Percentiles rank a stretch among this genome's conserved stretches.
These are phyloP conservation scores for Prunus mongolica DNA, from an alignment of 306 rosid species.

Conservation along the genomic window DNA sequence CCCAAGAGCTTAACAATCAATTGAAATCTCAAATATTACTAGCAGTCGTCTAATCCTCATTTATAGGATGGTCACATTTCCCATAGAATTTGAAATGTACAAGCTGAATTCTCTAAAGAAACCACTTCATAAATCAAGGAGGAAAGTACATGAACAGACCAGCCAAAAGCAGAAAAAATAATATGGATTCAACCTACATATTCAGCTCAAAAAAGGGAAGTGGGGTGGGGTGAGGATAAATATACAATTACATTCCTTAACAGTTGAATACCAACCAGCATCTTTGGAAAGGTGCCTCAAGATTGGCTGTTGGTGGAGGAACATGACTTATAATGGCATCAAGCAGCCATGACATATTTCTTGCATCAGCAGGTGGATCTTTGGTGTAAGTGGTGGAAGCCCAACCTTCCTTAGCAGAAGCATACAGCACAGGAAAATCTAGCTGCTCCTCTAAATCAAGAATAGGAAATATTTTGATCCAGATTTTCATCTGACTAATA, in stretches of 20 bases:
- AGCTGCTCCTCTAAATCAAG: constrained; percentile 82
- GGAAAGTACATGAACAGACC: background rate
- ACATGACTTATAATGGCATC: constrained; percentile 76
- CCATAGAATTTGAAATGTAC: background rate
- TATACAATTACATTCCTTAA: background rate
- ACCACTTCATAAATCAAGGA: background rate
- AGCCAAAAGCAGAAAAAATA: background rate
- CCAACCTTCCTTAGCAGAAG: constrained; percentile 99
- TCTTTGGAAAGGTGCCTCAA: constrained; percentile 79
- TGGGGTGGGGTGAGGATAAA: background rate
- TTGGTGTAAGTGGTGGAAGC: constrained; percentile 76
- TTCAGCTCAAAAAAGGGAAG: background rate
- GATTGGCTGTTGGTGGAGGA: constrained; percentile 63
- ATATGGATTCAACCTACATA: background rate
- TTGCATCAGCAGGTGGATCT: constrained; percentile 79
- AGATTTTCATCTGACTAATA: constrained; percentile 1
- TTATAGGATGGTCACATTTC: no score
- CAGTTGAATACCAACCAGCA: constrained; percentile 79
- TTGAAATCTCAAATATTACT: no score
- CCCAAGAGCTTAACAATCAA: background rate
- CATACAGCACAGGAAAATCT: constrained; percentile 95
- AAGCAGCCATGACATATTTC: constrained; percentile 85
- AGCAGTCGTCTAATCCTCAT: no score
- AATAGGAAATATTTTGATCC: constrained; percentile 11
- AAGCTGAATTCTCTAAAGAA: background rate